Conservation (phyloP, 1,139 yeast species). For the Hyphopichia khmerensis region DNA sequence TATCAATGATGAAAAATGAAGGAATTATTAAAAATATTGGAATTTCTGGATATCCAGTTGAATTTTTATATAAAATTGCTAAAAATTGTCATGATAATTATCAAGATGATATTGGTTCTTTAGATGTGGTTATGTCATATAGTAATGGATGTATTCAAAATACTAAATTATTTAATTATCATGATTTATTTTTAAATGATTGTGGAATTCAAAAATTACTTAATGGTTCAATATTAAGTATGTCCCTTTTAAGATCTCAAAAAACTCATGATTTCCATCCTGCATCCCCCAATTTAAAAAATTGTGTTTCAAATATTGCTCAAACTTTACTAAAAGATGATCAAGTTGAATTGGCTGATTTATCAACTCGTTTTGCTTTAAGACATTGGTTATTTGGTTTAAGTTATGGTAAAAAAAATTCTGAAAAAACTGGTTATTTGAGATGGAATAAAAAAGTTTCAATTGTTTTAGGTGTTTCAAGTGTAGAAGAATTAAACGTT, state of each 20-base stretch:
- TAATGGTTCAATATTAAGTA: slow-evolving; percentile 84
- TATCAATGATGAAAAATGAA: slow-evolving; percentile 57
- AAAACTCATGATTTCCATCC: slow-evolving; percentile 82
- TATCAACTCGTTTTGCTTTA: slow-evolving; percentile 77
- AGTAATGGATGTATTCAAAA: slow-evolving; percentile 85
- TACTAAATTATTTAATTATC: slow-evolving; percentile 49
- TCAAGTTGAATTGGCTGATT: slow-evolving; percentile 68
- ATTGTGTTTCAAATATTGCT: slow-evolving; percentile 56
- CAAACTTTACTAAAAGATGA: slow-evolving; percentile 32
- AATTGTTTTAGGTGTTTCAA: slow-evolving; percentile 75
- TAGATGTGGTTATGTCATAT: slow-evolving; percentile 79
- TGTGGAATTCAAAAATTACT: slow-evolving; percentile 58
- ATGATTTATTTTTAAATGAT: slow-evolving; percentile 47
- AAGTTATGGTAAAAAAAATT: slow-evolving; percentile 7
- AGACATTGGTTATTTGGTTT: slow-evolving; percentile 51
- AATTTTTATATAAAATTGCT: slow-evolving; percentile 56
- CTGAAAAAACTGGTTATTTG: slow-evolving; percentile 6
- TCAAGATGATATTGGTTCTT: slow-evolving; percentile 37
- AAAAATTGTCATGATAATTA: slow-evolving; percentile 22
- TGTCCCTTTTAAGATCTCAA: slow-evolving; percentile 76
- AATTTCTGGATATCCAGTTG: slow-evolving; percentile 84
- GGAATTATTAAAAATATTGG: slow-evolving; percentile 72
- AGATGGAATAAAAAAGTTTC: slow-evolving; percentile 44
- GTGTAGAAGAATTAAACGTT: slow-evolving; percentile 54
- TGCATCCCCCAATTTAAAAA: slow-evolving; percentile 58